phyloP scores from a whole-genome alignment of 257 asterid genomes.

The Henckelia pumila region DNA sequence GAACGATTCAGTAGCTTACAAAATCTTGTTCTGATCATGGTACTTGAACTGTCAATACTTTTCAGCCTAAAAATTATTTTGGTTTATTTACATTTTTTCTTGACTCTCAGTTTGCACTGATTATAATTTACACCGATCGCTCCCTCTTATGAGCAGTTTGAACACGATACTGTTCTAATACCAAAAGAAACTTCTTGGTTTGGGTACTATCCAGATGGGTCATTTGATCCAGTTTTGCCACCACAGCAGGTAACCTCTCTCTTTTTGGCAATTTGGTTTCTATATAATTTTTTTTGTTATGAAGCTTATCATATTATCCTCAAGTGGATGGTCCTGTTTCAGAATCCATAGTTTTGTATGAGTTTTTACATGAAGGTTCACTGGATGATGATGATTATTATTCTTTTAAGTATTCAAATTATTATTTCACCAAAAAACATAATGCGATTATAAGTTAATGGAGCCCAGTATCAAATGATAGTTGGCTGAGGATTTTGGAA shows the following conservation, averaged over 20 bases:
- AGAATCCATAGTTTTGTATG: background rate
- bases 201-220: constrained; percentile 92
- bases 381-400: background rate
- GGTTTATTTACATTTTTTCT: constrained; percentile 3
- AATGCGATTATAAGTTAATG: too few relatives aligned
- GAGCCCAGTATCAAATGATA: background rate
- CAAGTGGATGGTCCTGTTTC: background rate
- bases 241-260: constrained; percentile 57
- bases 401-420: too few relatives aligned
- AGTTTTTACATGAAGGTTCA: background rate
- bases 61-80: background rate
- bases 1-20: constrained; percentile 72
- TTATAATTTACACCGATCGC: background rate
- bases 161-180: constrained; percentile 82
- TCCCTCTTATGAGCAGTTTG: constrained; percentile 50
- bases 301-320: background rate
- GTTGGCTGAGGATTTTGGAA: background rate
- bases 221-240: constrained; percentile 60
- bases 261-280: background rate
- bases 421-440: too few relatives aligned
- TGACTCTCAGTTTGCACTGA: background rate
- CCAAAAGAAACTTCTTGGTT: constrained; percentile 97
- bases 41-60: constrained; percentile 30
- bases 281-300: background rate
- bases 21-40: constrained; percentile 91